Evolutionary conservation across 192 early-diverging fungal genomes (phyloP).

Genomic region (Mortierella hygrophila): DNA sequence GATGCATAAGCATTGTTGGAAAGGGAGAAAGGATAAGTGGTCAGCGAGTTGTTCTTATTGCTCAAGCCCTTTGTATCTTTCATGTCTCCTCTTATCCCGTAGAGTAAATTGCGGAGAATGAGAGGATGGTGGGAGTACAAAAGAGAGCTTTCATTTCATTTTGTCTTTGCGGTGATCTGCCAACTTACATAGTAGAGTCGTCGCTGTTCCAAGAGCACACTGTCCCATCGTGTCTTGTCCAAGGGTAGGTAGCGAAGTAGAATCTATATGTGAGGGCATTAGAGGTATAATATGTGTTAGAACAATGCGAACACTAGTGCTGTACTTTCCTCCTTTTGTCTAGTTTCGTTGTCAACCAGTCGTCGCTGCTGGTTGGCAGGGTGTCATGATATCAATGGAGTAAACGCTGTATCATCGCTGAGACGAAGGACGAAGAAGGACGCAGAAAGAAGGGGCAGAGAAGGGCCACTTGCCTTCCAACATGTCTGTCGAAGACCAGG

Average conservation of each 20-base stretch:
- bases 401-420: neutral
- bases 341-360: neutral
- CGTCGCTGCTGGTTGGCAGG: neutral
- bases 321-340: neutral
- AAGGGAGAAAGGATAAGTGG: neutral
- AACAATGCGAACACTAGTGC: neutral
- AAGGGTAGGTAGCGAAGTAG: constrained; percentile 76
- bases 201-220: constrained; percentile 61
- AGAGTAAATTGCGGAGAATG: neutral
- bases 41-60: neutral
- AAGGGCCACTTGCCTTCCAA: constrained; percentile 69
- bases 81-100: too few relatives aligned
- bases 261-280: constrained; percentile 23
- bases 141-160: neutral
- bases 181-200: constrained; percentile 70
- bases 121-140: neutral
- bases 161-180: neutral
- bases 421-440: neutral
- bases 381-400: neutral
- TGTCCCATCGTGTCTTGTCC: constrained; percentile 72
- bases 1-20: neutral
- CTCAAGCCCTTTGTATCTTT: neutral
- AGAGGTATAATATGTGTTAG: too few relatives aligned
- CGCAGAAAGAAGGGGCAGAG: neutral
- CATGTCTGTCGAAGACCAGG: constrained; percentile 67